Conservation (phyloP, 2,329 filamentous ascomycete species). For the Cercospora beticola region DNA sequence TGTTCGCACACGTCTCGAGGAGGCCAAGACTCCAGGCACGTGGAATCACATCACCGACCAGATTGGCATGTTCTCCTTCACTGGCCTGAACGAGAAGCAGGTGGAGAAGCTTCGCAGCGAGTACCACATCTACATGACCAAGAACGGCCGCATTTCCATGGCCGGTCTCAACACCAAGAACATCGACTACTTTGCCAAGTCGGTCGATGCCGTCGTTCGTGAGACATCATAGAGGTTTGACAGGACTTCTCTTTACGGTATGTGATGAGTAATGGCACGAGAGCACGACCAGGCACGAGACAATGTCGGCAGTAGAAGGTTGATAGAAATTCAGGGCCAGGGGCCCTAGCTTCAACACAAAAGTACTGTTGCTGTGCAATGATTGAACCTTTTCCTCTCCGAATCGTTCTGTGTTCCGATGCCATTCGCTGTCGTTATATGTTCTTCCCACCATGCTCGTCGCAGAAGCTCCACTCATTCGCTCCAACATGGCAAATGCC, state of each 20-base stretch:
- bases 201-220: conserved; percentile 79
- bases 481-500: too few relatives aligned
- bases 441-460: not conserved
- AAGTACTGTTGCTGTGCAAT: not conserved
- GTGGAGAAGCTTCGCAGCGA: conserved; percentile 68
- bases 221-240: conserved; percentile 40
- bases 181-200: conserved; percentile 87
- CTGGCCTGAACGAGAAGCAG: conserved; percentile 71
- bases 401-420: not conserved
- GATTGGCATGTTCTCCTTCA: conserved; percentile 99
- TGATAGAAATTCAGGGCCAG: conserved; percentile 4
- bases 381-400: not conserved
- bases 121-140: conserved; percentile 85
- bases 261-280: conserved; percentile 3
- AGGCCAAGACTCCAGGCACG: conserved; percentile 77
- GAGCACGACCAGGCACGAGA: not conserved
- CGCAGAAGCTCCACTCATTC: not conserved
- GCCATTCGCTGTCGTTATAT: not conserved
- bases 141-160: conserved; percentile 98
- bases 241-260: not conserved
- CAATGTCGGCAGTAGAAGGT: not conserved
- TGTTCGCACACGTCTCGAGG: conserved; percentile 77
- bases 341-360: conserved; percentile 6
- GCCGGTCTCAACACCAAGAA: conserved; percentile 93
- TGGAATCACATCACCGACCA: conserved; percentile 99